Evolutionary conservation across 1,139 yeast species (phyloP), one percentile per base, ranked within the genome.

Genomic region (Wickerhamomyces sp.): DNA sequence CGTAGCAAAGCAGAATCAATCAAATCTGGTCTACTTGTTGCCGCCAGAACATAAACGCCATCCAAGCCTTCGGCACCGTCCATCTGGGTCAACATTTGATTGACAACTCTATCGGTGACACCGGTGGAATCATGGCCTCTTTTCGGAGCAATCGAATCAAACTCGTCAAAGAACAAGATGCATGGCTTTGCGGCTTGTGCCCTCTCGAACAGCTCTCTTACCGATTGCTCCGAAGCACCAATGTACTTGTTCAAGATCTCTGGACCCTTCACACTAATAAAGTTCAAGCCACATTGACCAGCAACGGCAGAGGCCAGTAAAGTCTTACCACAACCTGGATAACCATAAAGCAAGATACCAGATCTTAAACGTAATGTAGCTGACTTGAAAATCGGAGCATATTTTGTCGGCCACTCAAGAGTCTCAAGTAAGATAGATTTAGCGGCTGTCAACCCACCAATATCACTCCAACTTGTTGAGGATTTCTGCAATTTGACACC

Each of bases 41-140:
- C 98, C 0, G 97, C 98, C 22, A 91, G 66, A 1, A 93, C 96
- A 54, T 91, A 91, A 4, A 93, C 98, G 1, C 97, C 97, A 52
- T 89, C 96, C 24, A 89, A 66, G 0, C 97, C 97, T 58, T 91
- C 98, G 1, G 97, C 97, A 63, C 99, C 99, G 61, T 91, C 99
- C 96, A 91, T 88, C 57, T 93, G 97, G 0, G 98, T 91, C 52
- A 91, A 73, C 79, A 91, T 76, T 57, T 91, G 98, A 59, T 93
- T 93, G 26, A 91, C 98, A 27, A 91, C 96, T 52, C 98, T 73
- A 57, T 91, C 98, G 2, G 98, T 91, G 5, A 91, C 98, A 41
- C 97, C 98, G 0, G 98, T 89, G 3, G 95, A 85, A 54, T 91
- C 98, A 54, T 89, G 97, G 2, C 98, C 98, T 68, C 98, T 79